Percentiles rank a stretch among this genome's conserved stretches.
phyloP scores from a whole-genome alignment of 1,284 basidiomycete genomes.

The Heterobasidion parviporum region DNA sequence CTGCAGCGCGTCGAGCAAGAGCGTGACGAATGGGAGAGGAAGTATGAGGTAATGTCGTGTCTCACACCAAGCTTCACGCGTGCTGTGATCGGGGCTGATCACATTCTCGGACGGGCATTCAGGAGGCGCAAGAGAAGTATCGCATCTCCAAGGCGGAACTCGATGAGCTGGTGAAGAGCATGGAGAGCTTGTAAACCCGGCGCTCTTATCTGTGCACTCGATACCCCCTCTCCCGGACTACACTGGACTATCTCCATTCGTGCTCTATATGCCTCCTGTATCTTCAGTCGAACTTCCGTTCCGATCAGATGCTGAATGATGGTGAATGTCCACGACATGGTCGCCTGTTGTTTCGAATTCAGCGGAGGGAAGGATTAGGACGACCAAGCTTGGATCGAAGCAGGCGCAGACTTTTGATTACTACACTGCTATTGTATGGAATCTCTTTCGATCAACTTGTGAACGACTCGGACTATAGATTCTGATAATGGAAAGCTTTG shows the following conservation, averaged over 20 bases:
- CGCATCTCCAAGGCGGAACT: conserved; percentile 75
- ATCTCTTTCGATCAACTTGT: too few species aligned
- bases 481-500: too few species aligned
- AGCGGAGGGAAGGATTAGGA: too few species aligned
- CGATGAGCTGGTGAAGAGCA: conserved; percentile 77
- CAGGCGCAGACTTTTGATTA: too few species aligned
- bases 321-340: too few species aligned
- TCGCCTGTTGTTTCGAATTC: too few species aligned
- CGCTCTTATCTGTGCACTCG: neutral
- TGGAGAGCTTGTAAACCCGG: conserved; percentile 66
- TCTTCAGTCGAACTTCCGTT: too few species aligned
- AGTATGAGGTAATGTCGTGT: conserved; percentile 70
- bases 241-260: neutral
- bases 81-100: neutral
- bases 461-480: too few species aligned
- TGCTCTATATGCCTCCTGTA: neutral
- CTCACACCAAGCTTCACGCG: conserved; percentile 4
- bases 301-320: too few species aligned
- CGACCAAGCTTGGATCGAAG: too few species aligned
- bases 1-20: conserved; percentile 85
- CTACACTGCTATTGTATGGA: too few species aligned
- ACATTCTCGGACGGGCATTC: conserved; percentile 10
- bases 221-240: neutral
- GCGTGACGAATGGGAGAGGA: conserved; percentile 90
- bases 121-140: conserved; percentile 77